phyloP scores from a whole-genome alignment of 805 yeast species.

The Candida alai region DNA sequence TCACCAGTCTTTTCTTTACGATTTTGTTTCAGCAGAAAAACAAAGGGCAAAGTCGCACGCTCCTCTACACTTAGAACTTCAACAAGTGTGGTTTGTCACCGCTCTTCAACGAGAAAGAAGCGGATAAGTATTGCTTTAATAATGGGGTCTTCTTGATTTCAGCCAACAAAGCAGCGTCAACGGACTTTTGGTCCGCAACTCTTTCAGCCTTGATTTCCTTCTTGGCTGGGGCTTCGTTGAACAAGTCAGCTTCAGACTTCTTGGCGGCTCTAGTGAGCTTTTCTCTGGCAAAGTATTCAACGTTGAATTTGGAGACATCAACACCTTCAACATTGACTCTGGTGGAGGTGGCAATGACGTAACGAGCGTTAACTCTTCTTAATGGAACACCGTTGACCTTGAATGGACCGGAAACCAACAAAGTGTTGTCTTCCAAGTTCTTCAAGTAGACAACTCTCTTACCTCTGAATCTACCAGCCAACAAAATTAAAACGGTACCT shows the following conservation, averaged over 20 bases:
- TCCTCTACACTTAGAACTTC: conserved; percentile 87
- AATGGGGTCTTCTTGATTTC: conserved; percentile 97
- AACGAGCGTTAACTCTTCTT: conserved; percentile 98
- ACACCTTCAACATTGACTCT: conserved; percentile 74
- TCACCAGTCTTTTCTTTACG: neutral
- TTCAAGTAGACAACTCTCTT: conserved; percentile 98
- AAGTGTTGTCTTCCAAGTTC: conserved; percentile 95
- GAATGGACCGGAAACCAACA: conserved; percentile 98
- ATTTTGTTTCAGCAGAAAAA: neutral
- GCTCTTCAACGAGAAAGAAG: conserved; percentile 93
- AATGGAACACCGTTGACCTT: conserved; percentile 99
- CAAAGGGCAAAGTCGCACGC: too few relatives aligned
- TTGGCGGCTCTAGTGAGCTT: conserved; percentile 67
- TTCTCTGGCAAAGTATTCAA: conserved; percentile 95
- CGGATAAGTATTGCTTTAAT: conserved; percentile 92
- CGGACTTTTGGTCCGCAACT: conserved; percentile 90
- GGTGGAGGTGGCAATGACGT: conserved; percentile 98
- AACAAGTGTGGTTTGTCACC: conserved; percentile 98
- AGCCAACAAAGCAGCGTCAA: conserved; percentile 87
- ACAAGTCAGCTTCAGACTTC: conserved; percentile 91
- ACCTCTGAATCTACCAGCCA: conserved; percentile 99
- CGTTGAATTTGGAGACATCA: conserved; percentile 87
- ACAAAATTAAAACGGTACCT: conserved; percentile 94
- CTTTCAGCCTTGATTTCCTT: conserved; percentile 89
- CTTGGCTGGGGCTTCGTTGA: conserved; percentile 72